Conservation (phyloP, 345 rosid species). For the Lepidium didymum region DNA sequence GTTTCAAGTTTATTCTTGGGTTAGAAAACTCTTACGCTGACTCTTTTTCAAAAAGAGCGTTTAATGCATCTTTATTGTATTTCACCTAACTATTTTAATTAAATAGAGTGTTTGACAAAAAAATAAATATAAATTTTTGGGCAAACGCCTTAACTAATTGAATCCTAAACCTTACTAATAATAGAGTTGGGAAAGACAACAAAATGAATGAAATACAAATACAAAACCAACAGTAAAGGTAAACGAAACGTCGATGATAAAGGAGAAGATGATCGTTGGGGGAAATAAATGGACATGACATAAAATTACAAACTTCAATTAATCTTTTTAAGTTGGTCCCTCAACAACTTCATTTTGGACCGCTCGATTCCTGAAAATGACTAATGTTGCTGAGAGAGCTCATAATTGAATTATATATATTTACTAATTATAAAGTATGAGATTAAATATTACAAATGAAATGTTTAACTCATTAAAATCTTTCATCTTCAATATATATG, state of each 20-base stretch:
- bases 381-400: background rate
- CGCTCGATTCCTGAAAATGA: background rate
- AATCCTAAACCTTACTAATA: background rate
- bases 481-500: too few species aligned
- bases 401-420: background rate
- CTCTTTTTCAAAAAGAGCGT: too few species aligned
- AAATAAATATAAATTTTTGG: too few species aligned
- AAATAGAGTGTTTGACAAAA: too few species aligned
- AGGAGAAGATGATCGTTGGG: background rate
- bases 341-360: background rate
- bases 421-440: too few species aligned
- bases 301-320: background rate
- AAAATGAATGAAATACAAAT: background rate
- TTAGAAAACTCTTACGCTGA: too few species aligned
- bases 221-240: background rate
- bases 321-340: constrained; percentile 14
- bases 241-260: background rate
- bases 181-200: background rate
- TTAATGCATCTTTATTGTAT: too few species aligned
- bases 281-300: constrained; percentile 15
- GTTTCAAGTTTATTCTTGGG: too few species aligned
- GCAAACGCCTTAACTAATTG: too few species aligned
- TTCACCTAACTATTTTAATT: too few species aligned
- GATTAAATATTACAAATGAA: too few species aligned
- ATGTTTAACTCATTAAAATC: too few species aligned